Evolutionary conservation across 176 grass and related monocot genomes (phyloP), one percentile per base, ranked within the genome.

Genomic region (Eragrostis curvula): DNA sequence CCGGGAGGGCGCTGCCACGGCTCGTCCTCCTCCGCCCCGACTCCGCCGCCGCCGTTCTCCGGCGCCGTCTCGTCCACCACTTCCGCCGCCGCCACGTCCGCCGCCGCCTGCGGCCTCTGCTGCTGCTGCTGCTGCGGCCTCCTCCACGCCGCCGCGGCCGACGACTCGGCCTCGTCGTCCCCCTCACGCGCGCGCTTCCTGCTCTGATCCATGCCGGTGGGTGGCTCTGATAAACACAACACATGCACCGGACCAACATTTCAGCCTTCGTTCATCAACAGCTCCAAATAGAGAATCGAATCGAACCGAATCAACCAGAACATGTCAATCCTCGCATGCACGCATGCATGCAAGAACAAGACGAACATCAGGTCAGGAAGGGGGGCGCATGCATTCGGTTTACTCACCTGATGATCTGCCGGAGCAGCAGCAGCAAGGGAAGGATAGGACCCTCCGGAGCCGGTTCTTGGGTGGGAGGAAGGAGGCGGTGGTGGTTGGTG

Each of bases 1-100:
- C 89, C 85, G 20, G 87, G 90, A n/a, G 94, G 89, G 5, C 41
- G 63, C 57, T 46, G 68, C 58, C 48, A 83, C 60, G 66, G 32
- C 64, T 29, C 60, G 6, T 12, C 84, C 9, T 69, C 52, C 13
- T 12, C 84, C 9, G 62, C 52, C 13, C 51, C 74, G 58, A 61
- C 9, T 25, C 29, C 75, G 11, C 25, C 17, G 7, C 32, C 1
- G 39, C 60, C 61, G 60, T 21, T 15, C 48, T 18, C 29, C 60
- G 8, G 2, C 27, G 25, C n/a, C n/a, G n/a, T n/a, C n/a, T n/a
- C n/a, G n/a, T n/a, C n/a, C n/a, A n/a, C n/a, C n/a, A n/a, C n/a
- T n/a, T 25, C 29, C 75, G 11, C 25, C 17, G 7, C 32, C 1
- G 39, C 60, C 61, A 45, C n/a, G n/a, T n/a, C n/a, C n/a, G 32